phyloP scores from a whole-genome alignment of 371 early-diverging fungal species.

The Rhizoclosmatium hyalinum region DNA sequence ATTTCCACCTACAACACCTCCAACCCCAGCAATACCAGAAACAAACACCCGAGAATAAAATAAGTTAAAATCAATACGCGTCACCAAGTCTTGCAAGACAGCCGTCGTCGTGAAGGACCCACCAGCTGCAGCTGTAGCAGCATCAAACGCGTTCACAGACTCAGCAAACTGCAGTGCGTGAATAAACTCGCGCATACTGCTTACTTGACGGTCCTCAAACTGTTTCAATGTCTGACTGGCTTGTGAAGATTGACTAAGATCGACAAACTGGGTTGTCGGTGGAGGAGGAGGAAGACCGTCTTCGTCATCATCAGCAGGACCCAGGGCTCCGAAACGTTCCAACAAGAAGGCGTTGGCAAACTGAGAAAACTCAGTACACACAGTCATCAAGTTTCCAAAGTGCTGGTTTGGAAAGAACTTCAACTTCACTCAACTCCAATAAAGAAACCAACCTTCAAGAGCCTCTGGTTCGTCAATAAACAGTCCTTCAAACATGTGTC shows the following conservation, averaged over 20 bases:
- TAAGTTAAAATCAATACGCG: slow-evolving; percentile 75
- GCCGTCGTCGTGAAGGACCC: slow-evolving; percentile 47
- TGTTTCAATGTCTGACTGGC: slow-evolving; percentile 49
- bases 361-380: slow-evolving; percentile 70
- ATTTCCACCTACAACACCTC: not conserved
- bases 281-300: not conserved
- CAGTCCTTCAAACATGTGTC: slow-evolving; percentile 89
- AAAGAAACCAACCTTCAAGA: slow-evolving; percentile 70
- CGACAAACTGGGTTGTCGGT: not conserved
- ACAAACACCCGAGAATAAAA: slow-evolving; percentile 37
- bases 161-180: slow-evolving; percentile 80
- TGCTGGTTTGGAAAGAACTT: slow-evolving; percentile 50
- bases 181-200: slow-evolving; percentile 74
- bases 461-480: slow-evolving; percentile 82
- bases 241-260: slow-evolving; percentile 25
- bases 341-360: slow-evolving; percentile 63
- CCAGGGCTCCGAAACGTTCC: slow-evolving; percentile 38
- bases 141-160: slow-evolving; percentile 58
- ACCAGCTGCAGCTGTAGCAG: not conserved
- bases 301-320: slow-evolving; percentile 2
- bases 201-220: slow-evolving; percentile 69
- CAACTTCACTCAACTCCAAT: not conserved
- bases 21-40: slow-evolving; percentile 22
- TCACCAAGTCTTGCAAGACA: slow-evolving; percentile 76
- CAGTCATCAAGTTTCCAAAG: slow-evolving; percentile 71